Evolutionary conservation across 768 basidiomycete species (phyloP).

Genomic region (Hortiboletus flavorubellus): DNA sequence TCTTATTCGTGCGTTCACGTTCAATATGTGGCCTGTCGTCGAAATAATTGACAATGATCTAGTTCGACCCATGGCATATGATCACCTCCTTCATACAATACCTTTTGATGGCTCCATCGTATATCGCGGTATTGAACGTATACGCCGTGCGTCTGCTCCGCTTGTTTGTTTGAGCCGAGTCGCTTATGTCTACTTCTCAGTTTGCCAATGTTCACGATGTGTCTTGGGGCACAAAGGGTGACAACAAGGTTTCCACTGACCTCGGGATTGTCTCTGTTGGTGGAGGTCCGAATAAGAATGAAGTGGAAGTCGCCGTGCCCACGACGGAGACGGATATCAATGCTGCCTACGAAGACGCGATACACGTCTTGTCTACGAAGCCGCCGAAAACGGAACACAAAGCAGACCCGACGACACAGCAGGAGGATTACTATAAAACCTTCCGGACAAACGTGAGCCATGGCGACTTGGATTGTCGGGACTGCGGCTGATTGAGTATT

Average conservation of each 20-base stretch:
- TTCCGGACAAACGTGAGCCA: slow-evolving; percentile 79
- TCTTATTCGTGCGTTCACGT: slow-evolving; percentile 73
- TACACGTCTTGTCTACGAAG: slow-evolving; percentile 75
- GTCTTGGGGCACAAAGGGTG: slow-evolving; percentile 95
- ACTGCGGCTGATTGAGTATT: slow-evolving; percentile 14
- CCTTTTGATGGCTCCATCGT: slow-evolving; percentile 87
- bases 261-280: slow-evolving; percentile 75
- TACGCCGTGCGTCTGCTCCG: slow-evolving; percentile 53
- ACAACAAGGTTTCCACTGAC: slow-evolving; percentile 81
- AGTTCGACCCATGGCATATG: slow-evolving; percentile 99
- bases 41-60: slow-evolving; percentile 2
- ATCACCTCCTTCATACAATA: slow-evolving; percentile 95
- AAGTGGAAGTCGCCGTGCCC: slow-evolving; percentile 84
- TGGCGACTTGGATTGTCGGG: not conserved
- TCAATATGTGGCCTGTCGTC: not conserved
- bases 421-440: slow-evolving; percentile 85
- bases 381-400: slow-evolving; percentile 68
- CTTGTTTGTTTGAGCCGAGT: not conserved
- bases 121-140: slow-evolving; percentile 91
- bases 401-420: slow-evolving; percentile 55
- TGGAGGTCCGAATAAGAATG: slow-evolving; percentile 59
- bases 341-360: slow-evolving; percentile 87
- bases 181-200: slow-evolving; percentile 31
- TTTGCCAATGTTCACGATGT: slow-evolving; percentile 90
- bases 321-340: slow-evolving; percentile 88